Conservation (phyloP, 768 basidiomycete species). For the Cystobasidium onofrii region DNA sequence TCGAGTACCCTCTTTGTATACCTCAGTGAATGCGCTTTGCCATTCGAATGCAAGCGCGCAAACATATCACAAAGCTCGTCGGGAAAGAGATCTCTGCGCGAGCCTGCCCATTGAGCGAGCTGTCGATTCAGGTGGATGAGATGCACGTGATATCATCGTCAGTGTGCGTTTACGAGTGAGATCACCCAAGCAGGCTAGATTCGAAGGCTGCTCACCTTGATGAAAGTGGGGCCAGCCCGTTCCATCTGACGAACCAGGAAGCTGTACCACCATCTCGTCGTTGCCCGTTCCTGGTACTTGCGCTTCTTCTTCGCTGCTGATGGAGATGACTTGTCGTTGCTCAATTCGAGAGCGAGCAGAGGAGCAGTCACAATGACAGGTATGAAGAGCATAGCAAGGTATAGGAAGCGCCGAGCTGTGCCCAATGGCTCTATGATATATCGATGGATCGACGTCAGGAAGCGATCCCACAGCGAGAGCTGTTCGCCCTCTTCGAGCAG, state of each 20-base stretch:
- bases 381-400: conserved; percentile 71
- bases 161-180: neutral
- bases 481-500: conserved; percentile 7
- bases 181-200: too few species aligned
- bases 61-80: conserved; percentile 71
- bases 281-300: conserved; percentile 48
- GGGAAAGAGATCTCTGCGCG: conserved; percentile 88
- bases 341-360: conserved; percentile 57
- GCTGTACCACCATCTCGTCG: conserved; percentile 84
- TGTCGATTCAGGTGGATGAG: too few species aligned
- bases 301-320: conserved; percentile 4
- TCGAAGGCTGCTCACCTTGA: conserved; percentile 59
- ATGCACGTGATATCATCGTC: neutral
- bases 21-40: conserved; percentile 64
- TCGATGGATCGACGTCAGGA: neutral
- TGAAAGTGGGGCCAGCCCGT: conserved; percentile 89
- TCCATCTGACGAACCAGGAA: conserved; percentile 82
- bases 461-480: neutral
- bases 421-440: conserved; percentile 75
- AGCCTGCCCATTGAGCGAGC: conserved; percentile 98
- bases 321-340: conserved; percentile 24
- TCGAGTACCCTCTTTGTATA: conserved; percentile 79
- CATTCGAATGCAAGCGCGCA: conserved; percentile 79
- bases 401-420: conserved; percentile 71
- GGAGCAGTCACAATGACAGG: conserved; percentile 78